Conservation (phyloP, 2,329 filamentous ascomycete genomes). For the Aspergillus sp. region DNA sequence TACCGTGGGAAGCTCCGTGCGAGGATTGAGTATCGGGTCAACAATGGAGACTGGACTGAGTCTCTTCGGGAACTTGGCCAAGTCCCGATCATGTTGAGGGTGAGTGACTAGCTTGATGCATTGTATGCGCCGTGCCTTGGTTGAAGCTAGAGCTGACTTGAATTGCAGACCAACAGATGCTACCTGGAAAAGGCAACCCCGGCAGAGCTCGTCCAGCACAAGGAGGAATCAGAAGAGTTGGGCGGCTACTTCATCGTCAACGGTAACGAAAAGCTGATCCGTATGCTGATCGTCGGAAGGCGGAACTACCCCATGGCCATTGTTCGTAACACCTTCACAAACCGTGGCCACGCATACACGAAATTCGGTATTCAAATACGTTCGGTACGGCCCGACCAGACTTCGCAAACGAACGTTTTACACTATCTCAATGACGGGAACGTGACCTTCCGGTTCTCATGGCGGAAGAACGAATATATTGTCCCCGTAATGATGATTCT, state of each 20-base stretch:
- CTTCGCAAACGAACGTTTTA: slow-evolving; percentile 93
- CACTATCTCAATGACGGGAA: slow-evolving; percentile 96
- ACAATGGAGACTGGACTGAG: slow-evolving; percentile 80
- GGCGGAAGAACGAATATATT: slow-evolving; percentile 96
- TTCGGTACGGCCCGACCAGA: slow-evolving; percentile 94
- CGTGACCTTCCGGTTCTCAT: slow-evolving; percentile 95
- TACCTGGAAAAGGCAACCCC: slow-evolving; percentile 86
- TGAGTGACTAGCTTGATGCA: slow-evolving; percentile 40
- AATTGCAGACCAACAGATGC: slow-evolving; percentile 75
- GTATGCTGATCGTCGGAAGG: slow-evolving; percentile 84
- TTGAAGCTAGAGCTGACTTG: not conserved
- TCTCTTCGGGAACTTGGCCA: slow-evolving; percentile 82
- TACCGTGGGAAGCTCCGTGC: slow-evolving; percentile 86
- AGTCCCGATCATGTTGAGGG: slow-evolving; percentile 90
- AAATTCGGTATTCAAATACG: slow-evolving; percentile 87
- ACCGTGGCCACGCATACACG: slow-evolving; percentile 83
- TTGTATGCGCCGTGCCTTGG: not conserved
- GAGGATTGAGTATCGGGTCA: slow-evolving; percentile 80
- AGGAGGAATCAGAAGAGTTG: slow-evolving; percentile 94
- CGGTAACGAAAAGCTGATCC: slow-evolving; percentile 94
- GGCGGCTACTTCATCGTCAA: slow-evolving; percentile 98
- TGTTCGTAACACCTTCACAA: slow-evolving; percentile 82
- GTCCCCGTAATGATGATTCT: slow-evolving; percentile 95
- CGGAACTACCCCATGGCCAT: slow-evolving; percentile 96
- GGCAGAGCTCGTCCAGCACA: slow-evolving; percentile 74